phyloP scores from a whole-genome alignment of 768 basidiomycete genomes.

The Bullera alba region DNA sequence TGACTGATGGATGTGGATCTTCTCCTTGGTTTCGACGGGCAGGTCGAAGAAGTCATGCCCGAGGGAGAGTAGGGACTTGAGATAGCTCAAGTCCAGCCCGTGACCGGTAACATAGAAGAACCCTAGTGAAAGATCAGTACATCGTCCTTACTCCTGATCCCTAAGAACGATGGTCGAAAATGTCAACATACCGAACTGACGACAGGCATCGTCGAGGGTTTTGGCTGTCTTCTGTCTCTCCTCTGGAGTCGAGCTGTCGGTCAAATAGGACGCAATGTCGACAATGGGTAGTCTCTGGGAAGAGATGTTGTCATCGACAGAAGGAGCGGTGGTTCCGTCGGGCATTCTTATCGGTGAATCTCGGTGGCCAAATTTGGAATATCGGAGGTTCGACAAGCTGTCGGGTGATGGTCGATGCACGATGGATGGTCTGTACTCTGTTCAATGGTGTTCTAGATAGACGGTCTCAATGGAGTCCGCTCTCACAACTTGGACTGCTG shows the following conservation, averaged over 20 bases:
- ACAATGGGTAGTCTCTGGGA: conserved; percentile 14
- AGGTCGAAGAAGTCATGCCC: conserved; percentile 25
- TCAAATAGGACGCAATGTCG: conserved; percentile 20
- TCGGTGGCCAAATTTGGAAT: too few species aligned
- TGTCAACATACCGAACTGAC: conserved; percentile 16
- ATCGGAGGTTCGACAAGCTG: too few species aligned
- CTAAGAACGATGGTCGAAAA: neutral
- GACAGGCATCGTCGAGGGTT: conserved; percentile 18
- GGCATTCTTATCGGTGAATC: conserved; percentile 12
- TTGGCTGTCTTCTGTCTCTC: conserved; percentile 6
- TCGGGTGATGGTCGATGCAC: too few species aligned
- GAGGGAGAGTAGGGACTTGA: conserved; percentile 14
- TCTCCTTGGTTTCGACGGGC: conserved; percentile 15
- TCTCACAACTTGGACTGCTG: too few species aligned
- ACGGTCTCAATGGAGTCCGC: too few species aligned
- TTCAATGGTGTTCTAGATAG: too few species aligned
- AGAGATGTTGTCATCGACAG: conserved; percentile 6
- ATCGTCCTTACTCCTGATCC: neutral
- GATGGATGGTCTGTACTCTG: too few species aligned
- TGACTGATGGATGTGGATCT: conserved; percentile 21
- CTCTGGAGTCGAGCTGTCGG: conserved; percentile 7
- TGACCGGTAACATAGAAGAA: conserved; percentile 32
- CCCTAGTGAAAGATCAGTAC: conserved; percentile 3
- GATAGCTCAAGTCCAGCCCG: conserved; percentile 11
- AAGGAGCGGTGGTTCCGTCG: conserved; percentile 12